These are phyloP conservation scores for Ophioceras dolichostomum DNA, from an alignment of 2,329 filamentous ascomycete genomes.

Conservation along the genomic window DNA sequence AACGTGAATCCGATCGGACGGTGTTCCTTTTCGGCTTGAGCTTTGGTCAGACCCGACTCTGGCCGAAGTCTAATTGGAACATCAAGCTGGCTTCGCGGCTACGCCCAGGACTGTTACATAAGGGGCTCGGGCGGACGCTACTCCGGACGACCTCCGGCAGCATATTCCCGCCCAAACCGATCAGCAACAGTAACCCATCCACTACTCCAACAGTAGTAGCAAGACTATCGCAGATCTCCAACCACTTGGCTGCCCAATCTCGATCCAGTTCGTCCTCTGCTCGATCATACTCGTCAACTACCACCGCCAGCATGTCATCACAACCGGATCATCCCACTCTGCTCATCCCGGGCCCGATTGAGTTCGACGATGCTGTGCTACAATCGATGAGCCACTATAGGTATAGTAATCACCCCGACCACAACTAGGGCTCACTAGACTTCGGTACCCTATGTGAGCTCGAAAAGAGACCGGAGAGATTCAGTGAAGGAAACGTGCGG, in stretches of 20 bases:
- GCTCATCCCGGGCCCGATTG: conserved; percentile 93
- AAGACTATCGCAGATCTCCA: conserved; percentile 15
- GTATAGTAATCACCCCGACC: conserved; percentile 30
- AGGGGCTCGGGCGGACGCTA: conserved; percentile 1
- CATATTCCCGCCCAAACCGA: conserved; percentile 3
- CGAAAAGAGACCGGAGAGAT: too few relatives aligned
- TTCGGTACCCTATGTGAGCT: not conserved
- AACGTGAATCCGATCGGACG: too few relatives aligned
- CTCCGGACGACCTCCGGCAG: conserved; percentile 1
- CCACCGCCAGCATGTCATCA: conserved; percentile 39
- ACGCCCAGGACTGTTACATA: conserved; percentile 2
- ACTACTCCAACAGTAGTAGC: conserved; percentile 1
- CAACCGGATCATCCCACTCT: conserved; percentile 57
- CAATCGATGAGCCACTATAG: conserved; percentile 92
- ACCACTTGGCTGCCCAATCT: conserved; percentile 13
- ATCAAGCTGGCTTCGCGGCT: conserved; percentile 1
- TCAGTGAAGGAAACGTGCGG: not conserved
- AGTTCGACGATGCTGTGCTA: conserved; percentile 95
- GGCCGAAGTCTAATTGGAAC: too few relatives aligned
- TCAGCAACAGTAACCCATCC: conserved; percentile 3
- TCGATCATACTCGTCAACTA: conserved; percentile 4
- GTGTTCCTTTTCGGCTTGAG: too few relatives aligned
- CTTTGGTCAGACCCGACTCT: too few relatives aligned
- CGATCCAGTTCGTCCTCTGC: not conserved
- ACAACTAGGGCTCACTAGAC: not conserved